Evolutionary conservation across 2,329 filamentous ascomycete species (phyloP).

Genomic region (Trichoderma sp.): DNA sequence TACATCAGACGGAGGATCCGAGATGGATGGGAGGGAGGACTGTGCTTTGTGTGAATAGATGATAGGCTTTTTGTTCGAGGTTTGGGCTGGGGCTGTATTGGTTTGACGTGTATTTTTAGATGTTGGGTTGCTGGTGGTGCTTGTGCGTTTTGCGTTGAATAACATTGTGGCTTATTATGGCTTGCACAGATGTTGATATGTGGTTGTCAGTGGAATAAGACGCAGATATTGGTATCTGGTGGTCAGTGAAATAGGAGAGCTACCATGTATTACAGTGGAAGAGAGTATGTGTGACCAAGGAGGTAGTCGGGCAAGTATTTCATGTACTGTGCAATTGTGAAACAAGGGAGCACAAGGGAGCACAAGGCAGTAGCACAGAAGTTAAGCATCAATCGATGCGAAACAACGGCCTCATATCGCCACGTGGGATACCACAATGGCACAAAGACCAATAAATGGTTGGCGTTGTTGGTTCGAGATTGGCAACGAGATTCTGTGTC

Average conservation of each 20-base stretch:
- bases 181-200: neutral
- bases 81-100: neutral
- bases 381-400: neutral
- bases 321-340: neutral
- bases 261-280: neutral
- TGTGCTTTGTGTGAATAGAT: neutral
- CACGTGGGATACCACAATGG: neutral
- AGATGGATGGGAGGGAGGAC: neutral
- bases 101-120: neutral
- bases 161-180: neutral
- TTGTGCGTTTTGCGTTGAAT: neutral
- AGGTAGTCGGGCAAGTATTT: neutral
- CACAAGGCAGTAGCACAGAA: neutral
- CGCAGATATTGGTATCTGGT: neutral
- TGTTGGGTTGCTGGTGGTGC: neutral
- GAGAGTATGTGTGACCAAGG: neutral
- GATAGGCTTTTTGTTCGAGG: neutral
- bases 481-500: neutral
- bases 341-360: neutral
- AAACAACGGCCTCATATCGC: neutral
- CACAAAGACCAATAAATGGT: neutral
- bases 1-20: neutral
- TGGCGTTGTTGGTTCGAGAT: neutral
- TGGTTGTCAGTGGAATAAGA: no score
- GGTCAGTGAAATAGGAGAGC: neutral